These are phyloP conservation scores for Apiosordaria backusii DNA, from an alignment of 495 filamentous ascomycete genomes.

Conservation along the genomic window DNA sequence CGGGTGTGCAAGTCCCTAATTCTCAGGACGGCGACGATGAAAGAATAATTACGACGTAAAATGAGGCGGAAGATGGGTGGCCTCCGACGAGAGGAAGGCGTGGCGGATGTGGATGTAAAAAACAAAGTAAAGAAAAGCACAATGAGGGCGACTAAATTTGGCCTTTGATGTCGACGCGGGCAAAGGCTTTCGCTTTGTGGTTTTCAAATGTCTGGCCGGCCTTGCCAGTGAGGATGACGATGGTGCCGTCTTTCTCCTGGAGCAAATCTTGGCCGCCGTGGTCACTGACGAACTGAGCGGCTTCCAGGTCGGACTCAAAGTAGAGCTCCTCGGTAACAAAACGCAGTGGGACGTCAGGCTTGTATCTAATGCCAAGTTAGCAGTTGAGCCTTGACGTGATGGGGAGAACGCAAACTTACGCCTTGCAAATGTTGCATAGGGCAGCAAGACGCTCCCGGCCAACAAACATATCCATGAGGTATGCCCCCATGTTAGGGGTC, in stretches of 20 bases:
- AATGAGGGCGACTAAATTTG: constrained; percentile 59
- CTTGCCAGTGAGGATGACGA: constrained; percentile 73
- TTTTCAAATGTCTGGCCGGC: constrained; percentile 68
- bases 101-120: not conserved
- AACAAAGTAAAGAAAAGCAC: constrained; percentile 9
- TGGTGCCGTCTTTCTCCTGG: constrained; percentile 67
- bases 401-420: constrained; percentile 59
- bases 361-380: constrained; percentile 66
- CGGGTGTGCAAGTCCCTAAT: not conserved
- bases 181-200: constrained; percentile 67
- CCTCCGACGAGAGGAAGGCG: not conserved
- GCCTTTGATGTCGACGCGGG: constrained; percentile 91
- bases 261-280: constrained; percentile 71
- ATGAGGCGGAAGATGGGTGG: not conserved
- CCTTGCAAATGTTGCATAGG: constrained; percentile 84
- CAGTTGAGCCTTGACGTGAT: not conserved
- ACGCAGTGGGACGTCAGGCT: constrained; percentile 78
- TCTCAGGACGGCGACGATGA: not conserved
- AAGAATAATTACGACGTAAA: not conserved
- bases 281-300: constrained; percentile 81
- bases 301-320: constrained; percentile 89
- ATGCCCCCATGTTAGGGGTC: constrained; percentile 94
- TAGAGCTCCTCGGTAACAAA: constrained; percentile 94
- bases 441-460: constrained; percentile 88
- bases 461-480: constrained; percentile 99